Evolutionary conservation across 1,284 basidiomycete species (phyloP).

Genomic region (Bondarzewia mesenterica): DNA sequence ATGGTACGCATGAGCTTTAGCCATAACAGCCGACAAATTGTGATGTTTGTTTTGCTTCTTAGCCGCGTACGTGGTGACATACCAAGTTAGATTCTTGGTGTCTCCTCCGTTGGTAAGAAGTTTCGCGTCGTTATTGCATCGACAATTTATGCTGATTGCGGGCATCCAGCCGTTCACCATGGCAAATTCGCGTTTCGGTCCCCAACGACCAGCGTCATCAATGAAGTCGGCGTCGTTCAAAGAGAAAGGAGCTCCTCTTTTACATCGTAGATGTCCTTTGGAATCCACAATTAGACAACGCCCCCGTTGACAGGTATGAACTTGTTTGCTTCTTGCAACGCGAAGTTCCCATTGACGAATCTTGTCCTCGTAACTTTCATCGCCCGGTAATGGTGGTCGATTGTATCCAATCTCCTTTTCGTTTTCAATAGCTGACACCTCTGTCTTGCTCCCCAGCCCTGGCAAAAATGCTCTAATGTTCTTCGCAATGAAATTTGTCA

Average conservation of each 20-base stretch:
- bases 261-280: slow-evolving; percentile 21
- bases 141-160: slow-evolving; percentile 13
- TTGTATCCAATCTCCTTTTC: not conserved
- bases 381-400: not conserved
- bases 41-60: slow-evolving; percentile 16
- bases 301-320: slow-evolving; percentile 21
- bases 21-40: slow-evolving; percentile 25
- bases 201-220: slow-evolving; percentile 14
- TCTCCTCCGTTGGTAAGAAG: slow-evolving; percentile 23
- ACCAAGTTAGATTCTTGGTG: slow-evolving; percentile 17
- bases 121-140: slow-evolving; percentile 30
- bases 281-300: slow-evolving; percentile 17
- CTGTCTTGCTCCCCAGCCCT: not conserved
- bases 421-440: not conserved
- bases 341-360: not conserved
- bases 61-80: slow-evolving; percentile 12
- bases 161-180: slow-evolving; percentile 25
- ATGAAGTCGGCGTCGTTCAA: slow-evolving; percentile 15
- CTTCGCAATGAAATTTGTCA: not conserved
- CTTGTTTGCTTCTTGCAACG: slow-evolving; percentile 20
- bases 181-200: slow-evolving; percentile 14
- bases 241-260: slow-evolving; percentile 27
- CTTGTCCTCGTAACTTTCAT: not conserved
- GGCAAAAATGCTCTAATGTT: not conserved
- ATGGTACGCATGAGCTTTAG: slow-evolving; percentile 22